Conservation (phyloP, 331 rosid genomes). For the Rosa hybrid region DNA sequence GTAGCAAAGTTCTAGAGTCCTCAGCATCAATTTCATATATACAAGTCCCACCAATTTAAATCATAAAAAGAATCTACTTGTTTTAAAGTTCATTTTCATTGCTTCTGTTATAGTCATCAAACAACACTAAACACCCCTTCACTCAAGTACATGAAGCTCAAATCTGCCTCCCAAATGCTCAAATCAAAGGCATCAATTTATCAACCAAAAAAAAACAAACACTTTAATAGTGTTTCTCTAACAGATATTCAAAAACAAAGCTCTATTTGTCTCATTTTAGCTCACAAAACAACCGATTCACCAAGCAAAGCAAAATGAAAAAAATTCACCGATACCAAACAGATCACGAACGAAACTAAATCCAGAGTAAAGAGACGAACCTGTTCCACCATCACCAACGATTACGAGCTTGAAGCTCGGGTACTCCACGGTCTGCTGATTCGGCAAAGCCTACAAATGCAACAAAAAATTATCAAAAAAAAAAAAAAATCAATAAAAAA, state of each 20-base stretch:
- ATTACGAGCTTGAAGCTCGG: slow-evolving; percentile 91
- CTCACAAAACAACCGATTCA: not conserved
- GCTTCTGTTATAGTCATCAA: too few relatives aligned
- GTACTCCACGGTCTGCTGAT: slow-evolving; percentile 83
- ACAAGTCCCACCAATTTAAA: not conserved
- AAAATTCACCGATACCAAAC: not conserved
- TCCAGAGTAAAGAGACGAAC: slow-evolving; percentile 21
- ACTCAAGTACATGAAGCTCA: not conserved
- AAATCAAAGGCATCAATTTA: not conserved
- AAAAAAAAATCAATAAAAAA: not conserved
- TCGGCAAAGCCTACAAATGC: slow-evolving; percentile 64
- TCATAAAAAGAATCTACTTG: not conserved
- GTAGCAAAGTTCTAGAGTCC: not conserved
- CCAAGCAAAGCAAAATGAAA: not conserved
- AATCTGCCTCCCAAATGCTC: not conserved
- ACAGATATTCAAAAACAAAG: not conserved
- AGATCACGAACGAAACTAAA: slow-evolving; percentile 1
- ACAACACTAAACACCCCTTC: not conserved
- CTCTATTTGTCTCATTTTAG: not conserved
- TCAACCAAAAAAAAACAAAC: not conserved
- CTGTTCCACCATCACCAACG: slow-evolving; percentile 93
- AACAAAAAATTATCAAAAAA: not conserved
- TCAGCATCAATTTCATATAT: not conserved
- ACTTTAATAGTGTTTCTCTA: not conserved
- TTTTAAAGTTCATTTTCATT: not conserved